Conservation (phyloP, 495 filamentous ascomycete genomes). For the Zalerion maritima region DNA sequence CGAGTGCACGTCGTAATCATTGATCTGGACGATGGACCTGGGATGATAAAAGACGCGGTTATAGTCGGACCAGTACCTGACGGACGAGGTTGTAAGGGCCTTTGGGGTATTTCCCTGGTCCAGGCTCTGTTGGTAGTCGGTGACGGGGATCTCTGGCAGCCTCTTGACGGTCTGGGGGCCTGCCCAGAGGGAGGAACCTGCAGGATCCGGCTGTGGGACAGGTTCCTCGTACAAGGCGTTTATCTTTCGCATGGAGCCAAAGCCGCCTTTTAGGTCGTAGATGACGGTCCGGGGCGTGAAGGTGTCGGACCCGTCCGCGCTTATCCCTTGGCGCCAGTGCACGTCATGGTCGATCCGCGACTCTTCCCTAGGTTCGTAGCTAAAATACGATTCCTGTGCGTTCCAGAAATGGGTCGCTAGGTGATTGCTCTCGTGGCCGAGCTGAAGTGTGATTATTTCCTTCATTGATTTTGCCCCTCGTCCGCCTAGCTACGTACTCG, state of each 20-base stretch:
- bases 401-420: constrained; percentile 99
- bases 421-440: constrained; percentile 87
- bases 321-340: constrained; percentile 79
- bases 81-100: constrained; percentile 47
- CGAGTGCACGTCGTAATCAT: constrained; percentile 71
- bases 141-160: constrained; percentile 48
- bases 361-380: constrained; percentile 53
- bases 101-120: constrained; percentile 50
- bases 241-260: constrained; percentile 72
- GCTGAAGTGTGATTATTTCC: constrained; percentile 87
- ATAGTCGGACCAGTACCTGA: constrained; percentile 95
- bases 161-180: constrained; percentile 52
- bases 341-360: constrained; percentile 81
- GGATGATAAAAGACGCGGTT: constrained; percentile 86
- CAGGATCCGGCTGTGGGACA: neutral
- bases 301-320: constrained; percentile 71
- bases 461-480: too few relatives aligned
- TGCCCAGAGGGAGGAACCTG: constrained; percentile 35
- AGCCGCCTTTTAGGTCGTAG: constrained; percentile 87
- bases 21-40: constrained; percentile 72
- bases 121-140: constrained; percentile 63
- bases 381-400: constrained; percentile 96
- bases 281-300: constrained; percentile 83
- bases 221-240: constrained; percentile 75
- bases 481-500: too few relatives aligned